Evolutionary conservation across 1,284 basidiomycete species (phyloP).

Genomic region (Fomitiporia mediterranea): DNA sequence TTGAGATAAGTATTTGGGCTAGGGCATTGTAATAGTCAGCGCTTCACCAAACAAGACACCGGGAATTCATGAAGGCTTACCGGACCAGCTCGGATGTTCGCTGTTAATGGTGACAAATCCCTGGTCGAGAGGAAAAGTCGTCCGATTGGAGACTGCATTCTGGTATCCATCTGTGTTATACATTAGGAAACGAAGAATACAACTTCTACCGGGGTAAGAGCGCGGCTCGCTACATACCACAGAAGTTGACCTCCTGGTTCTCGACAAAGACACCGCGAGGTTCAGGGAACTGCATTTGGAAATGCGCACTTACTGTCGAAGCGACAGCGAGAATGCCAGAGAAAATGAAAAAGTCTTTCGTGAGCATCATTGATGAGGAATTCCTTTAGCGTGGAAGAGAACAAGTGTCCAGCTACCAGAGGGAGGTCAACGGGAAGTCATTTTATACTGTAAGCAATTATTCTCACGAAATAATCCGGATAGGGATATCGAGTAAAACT

Average conservation of each 20-base stretch:
- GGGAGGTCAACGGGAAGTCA: neutral
- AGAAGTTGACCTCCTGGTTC: constrained; percentile 46
- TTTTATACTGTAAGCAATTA: neutral
- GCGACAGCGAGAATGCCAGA: constrained; percentile 26
- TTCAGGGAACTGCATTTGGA: constrained; percentile 54
- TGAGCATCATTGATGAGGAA: neutral
- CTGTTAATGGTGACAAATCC: constrained; percentile 41
- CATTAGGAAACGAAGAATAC: neutral
- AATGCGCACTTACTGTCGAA: constrained; percentile 49
- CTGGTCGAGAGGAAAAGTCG: constrained; percentile 50
- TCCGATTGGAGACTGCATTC: constrained; percentile 40
- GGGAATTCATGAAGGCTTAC: too few relatives aligned
- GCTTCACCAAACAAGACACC: too few relatives aligned
- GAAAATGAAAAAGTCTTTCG: neutral
- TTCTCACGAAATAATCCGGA: neutral
- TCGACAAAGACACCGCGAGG: constrained; percentile 52
- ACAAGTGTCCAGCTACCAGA: neutral
- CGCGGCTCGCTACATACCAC: constrained; percentile 32
- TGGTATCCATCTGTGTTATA: constrained; percentile 42
- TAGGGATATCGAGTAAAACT: constrained; percentile 27
- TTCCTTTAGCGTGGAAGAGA: neutral
- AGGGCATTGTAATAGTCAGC: too few relatives aligned
- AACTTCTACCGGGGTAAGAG: neutral
- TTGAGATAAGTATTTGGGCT: constrained; percentile 57
- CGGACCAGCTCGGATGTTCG: constrained; percentile 38